Percentiles rank a stretch among this genome's conserved stretches.
These are phyloP conservation scores for Crithidia mellificae DNA, from an alignment of 208 protist genomes.

Conservation along the genomic window DNA sequence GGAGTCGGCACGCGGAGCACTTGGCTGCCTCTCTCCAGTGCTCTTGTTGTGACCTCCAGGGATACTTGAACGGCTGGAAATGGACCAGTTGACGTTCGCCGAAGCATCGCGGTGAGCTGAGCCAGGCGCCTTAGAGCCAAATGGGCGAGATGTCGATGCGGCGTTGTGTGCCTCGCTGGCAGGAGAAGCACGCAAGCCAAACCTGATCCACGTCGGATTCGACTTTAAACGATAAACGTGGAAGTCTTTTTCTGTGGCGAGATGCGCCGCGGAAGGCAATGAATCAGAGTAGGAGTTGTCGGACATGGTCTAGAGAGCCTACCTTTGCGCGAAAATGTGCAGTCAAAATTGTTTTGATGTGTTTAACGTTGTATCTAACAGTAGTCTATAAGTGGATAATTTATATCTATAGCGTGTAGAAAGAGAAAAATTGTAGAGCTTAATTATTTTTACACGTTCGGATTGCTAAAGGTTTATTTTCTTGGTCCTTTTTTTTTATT, in stretches of 20 bases:
- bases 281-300: background rate
- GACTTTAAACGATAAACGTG: slow-evolving; percentile 34
- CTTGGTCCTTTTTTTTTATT: no score
- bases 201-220: slow-evolving; percentile 33
- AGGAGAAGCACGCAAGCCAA: slow-evolving; percentile 3
- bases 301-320: background rate
- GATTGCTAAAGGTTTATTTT: no score
- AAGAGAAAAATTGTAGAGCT: no score
- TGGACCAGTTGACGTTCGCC: background rate
- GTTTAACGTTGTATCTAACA: no score
- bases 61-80: no score
- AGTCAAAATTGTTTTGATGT: no score
- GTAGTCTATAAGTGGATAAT: no score
- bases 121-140: background rate
- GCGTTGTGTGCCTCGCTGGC: background rate
- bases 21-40: background rate
- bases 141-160: background rate
- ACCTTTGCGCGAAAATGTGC: no score
- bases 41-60: background rate
- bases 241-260: background rate
- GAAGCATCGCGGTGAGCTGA: background rate
- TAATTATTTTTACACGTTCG: no score
- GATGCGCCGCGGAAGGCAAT: background rate
- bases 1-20: background rate
- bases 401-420: no score